These are phyloP conservation scores for Tephrocybe rancida DNA, from an alignment of 768 basidiomycete species.

Conservation along the genomic window DNA sequence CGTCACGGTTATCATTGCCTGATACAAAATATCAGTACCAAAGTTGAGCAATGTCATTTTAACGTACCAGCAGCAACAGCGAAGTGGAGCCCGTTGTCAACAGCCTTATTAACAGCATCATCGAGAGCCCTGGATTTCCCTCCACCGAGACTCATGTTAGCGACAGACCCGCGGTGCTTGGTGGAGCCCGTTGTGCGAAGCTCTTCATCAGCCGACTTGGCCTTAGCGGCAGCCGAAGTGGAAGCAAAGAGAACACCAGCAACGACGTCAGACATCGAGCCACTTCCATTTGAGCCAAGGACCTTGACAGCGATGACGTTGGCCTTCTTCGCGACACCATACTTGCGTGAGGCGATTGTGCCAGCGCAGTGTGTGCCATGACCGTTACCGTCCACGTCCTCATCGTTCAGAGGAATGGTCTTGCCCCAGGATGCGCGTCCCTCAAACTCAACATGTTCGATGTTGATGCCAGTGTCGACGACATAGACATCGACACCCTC, in stretches of 20 bases:
- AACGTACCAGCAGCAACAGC: conserved; percentile 91
- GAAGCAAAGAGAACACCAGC: conserved; percentile 86
- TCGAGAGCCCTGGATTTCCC: conserved; percentile 89
- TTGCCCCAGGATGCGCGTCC: conserved; percentile 93
- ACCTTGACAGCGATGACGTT: conserved; percentile 91
- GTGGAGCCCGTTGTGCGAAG: conserved; percentile 73
- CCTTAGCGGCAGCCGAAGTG: conserved; percentile 50
- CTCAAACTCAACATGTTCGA: conserved; percentile 82
- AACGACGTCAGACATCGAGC: conserved; percentile 93
- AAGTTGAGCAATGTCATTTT: not conserved
- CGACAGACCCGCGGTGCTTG: conserved; percentile 90
- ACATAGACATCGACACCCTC: conserved; percentile 93
- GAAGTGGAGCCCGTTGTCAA: conserved; percentile 86
- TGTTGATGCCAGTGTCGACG: conserved; percentile 89
- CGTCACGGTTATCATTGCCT: conserved; percentile 86
- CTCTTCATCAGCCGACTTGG: conserved; percentile 64
- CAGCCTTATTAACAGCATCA: conserved; percentile 82
- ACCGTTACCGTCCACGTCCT: conserved; percentile 91
- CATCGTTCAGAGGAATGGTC: conserved; percentile 84
- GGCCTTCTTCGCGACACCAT: conserved; percentile 95
- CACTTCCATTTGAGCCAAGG: conserved; percentile 92
- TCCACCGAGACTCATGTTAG: conserved; percentile 98
- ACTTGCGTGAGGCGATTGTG: conserved; percentile 91
- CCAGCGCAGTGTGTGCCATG: conserved; percentile 96
- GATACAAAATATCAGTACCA: not conserved